Conservation (phyloP, 148 eudicot genomes). For the Rhododendron henanense region DNA sequence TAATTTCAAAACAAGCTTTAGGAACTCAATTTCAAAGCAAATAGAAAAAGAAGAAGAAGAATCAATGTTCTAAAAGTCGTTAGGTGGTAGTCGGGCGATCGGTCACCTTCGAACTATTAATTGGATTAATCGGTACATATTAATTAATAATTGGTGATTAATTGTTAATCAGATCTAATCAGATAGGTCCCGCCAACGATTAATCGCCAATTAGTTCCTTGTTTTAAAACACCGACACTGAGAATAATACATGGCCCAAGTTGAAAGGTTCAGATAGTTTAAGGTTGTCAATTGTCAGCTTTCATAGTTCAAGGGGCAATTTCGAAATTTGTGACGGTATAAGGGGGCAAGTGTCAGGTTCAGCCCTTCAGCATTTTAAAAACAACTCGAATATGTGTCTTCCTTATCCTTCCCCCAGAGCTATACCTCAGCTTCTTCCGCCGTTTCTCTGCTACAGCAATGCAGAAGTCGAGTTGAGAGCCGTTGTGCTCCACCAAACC, state of each 20-base stretch:
- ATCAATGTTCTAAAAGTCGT: no score
- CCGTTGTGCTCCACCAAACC: background rate
- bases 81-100: no score
- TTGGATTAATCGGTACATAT: no score
- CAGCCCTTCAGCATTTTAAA: background rate
- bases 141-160: no score
- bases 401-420: constrained; percentile 12
- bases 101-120: no score
- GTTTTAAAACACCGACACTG: no score
- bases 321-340: background rate
- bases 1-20: no score
- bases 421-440: background rate
- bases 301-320: background rate
- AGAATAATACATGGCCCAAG: background rate
- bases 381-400: background rate
- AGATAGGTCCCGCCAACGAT: no score
- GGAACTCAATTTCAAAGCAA: no score
- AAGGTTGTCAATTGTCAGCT: background rate
- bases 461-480: background rate
- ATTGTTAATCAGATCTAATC: no score
- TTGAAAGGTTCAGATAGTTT: background rate
- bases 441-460: background rate
- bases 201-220: no score
- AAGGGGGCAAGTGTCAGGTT: background rate
- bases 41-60: no score